phyloP scores from a whole-genome alignment of 202 grass and related monocot species.

The Saccharum hybrid region DNA sequence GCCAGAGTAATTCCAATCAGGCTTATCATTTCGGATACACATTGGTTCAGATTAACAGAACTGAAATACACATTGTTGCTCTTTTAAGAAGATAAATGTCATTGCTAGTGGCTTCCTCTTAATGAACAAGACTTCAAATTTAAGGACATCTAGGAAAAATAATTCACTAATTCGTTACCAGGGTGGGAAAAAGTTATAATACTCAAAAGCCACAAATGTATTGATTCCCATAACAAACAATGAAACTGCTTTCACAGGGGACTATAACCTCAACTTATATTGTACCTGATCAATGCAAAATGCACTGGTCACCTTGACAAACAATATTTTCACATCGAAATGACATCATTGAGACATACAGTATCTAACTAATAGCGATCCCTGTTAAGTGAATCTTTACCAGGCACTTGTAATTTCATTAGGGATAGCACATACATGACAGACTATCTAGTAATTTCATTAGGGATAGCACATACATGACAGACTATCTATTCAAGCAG shows the following conservation, averaged over 20 bases:
- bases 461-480: neutral
- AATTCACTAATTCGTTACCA: neutral
- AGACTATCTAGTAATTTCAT: slow-evolving; percentile 7
- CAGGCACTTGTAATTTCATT: neutral
- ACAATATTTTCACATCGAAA: neutral
- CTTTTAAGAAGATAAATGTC: neutral
- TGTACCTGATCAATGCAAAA: slow-evolving; percentile 5
- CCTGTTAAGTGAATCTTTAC: neutral
- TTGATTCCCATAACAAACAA: neutral
- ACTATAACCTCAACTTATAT: neutral
- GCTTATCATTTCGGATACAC: neutral
- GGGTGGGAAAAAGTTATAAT: neutral
- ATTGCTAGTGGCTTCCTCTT: neutral
- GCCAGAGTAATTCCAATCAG: neutral
- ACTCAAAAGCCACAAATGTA: neutral
- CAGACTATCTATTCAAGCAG: slow-evolving; percentile 30
- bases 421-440: neutral
- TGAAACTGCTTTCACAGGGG: neutral
- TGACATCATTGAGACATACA: neutral
- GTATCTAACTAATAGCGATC: neutral
- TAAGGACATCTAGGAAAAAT: neutral
- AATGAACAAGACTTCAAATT: neutral
- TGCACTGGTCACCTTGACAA: neutral
- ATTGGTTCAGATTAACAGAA: neutral
- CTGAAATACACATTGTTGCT: neutral